Conservation (phyloP, 2,329 filamentous ascomycete species). For the Ophiostoma tasmaniense region DNA sequence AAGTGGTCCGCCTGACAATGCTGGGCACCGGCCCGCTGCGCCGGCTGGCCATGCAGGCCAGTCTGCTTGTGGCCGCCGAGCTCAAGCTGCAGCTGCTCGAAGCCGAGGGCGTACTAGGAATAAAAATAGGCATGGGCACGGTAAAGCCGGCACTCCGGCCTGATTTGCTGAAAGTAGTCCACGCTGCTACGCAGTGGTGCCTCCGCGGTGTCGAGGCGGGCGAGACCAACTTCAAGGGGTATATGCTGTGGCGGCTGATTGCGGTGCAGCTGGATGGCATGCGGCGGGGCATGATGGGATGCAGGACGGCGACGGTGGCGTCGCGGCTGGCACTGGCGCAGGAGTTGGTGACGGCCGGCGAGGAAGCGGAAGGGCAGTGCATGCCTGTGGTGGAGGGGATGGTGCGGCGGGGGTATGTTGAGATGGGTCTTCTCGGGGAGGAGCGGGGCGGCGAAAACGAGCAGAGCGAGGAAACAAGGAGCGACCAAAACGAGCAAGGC, state of each 20-base stretch:
- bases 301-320: conserved; percentile 26
- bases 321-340: background rate
- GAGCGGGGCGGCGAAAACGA: too few relatives aligned
- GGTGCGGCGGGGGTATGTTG: background rate
- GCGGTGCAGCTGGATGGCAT: conserved; percentile 36
- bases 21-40: background rate
- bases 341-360: background rate
- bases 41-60: background rate
- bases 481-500: too few relatives aligned
- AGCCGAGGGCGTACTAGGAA: background rate
- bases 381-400: background rate
- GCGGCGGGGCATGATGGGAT: conserved; percentile 28
- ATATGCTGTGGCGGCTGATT: conserved; percentile 35
- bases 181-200: conserved; percentile 4
- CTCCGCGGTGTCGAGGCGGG: conserved; percentile 16
- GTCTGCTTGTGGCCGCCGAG: background rate
- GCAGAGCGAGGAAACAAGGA: too few relatives aligned
- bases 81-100: background rate
- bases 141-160: background rate
- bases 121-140: too few relatives aligned
- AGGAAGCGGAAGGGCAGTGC: background rate
- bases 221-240: conserved; percentile 49
- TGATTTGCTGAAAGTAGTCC: background rate
- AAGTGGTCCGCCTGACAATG: background rate
- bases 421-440: background rate